phyloP scores from a whole-genome alignment of 116 monocot genomes.

The Posidonia oceanica region DNA sequence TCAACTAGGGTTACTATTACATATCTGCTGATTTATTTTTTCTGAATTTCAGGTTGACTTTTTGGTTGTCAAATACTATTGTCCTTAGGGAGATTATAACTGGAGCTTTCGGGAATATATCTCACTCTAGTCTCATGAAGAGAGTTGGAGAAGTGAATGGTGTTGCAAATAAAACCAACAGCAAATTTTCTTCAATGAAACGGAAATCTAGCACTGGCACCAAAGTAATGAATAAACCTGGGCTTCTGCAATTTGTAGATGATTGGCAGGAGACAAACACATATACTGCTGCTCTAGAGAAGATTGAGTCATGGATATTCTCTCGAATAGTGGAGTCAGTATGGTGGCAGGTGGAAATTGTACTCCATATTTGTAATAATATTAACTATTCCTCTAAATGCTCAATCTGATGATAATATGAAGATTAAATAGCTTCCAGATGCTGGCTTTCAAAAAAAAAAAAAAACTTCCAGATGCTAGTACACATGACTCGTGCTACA shows the following conservation, averaged over 20 bases:
- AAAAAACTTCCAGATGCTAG: too few species aligned
- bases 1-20: too few species aligned
- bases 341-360: slow-evolving; percentile 91
- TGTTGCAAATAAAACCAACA: slow-evolving; percentile 28
- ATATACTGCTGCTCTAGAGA: slow-evolving; percentile 60
- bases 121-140: slow-evolving; percentile 17
- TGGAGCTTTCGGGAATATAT: slow-evolving; percentile 56
- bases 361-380: too few species aligned
- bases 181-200: slow-evolving; percentile 13
- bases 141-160: slow-evolving; percentile 36
- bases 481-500: too few species aligned
- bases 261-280: slow-evolving; percentile 88
- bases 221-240: slow-evolving; percentile 26
- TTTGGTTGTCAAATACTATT: slow-evolving; percentile 93
- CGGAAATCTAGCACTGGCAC: slow-evolving; percentile 20
- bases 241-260: slow-evolving; percentile 30
- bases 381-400: not conserved
- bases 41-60: slow-evolving; percentile 69
- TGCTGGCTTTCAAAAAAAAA: too few species aligned
- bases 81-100: slow-evolving; percentile 74
- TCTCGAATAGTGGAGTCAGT: slow-evolving; percentile 87
- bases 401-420: not conserved
- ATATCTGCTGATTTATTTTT: not conserved
- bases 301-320: slow-evolving; percentile 97
- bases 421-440: too few species aligned